These are phyloP conservation scores for Diplogelasinospora grovesii DNA, from an alignment of 495 filamentous ascomycete species.

Conservation along the genomic window DNA sequence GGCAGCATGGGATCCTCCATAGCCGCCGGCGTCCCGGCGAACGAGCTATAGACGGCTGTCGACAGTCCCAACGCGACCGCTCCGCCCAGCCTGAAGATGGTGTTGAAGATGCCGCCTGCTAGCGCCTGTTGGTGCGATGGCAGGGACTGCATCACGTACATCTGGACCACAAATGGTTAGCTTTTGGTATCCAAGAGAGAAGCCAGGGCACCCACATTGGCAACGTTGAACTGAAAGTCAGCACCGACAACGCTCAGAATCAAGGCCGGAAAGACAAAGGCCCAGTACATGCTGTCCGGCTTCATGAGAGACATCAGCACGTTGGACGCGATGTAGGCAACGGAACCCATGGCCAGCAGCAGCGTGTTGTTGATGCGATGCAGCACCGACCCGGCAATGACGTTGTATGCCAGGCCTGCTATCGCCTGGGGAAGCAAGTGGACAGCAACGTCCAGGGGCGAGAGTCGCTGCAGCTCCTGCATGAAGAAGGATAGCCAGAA, in stretches of 20 bases:
- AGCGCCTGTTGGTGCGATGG: constrained; percentile 50
- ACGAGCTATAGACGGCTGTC: constrained; percentile 42
- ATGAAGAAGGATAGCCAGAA: constrained; percentile 54
- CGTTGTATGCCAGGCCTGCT: constrained; percentile 42
- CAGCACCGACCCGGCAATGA: constrained; percentile 44
- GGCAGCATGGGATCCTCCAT: constrained; percentile 31
- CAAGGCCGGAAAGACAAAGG: constrained; percentile 50
- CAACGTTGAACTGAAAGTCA: constrained; percentile 56
- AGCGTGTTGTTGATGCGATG: constrained; percentile 42
- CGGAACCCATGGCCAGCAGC: constrained; percentile 42
- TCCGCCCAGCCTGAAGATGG: constrained; percentile 44
- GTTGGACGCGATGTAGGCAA: constrained; percentile 35
- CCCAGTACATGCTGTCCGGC: constrained; percentile 46
- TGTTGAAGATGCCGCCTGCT: constrained; percentile 54
- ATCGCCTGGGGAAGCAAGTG: constrained; percentile 51
- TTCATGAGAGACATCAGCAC: constrained; percentile 37
- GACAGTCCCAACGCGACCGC: constrained; percentile 48
- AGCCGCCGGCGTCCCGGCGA: constrained; percentile 22
- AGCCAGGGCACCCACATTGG: constrained; percentile 42
- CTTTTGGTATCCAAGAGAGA: background rate
- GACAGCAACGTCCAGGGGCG: constrained; percentile 46
- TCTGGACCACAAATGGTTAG: constrained; percentile 23
- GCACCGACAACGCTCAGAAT: constrained; percentile 49
- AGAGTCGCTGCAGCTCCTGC: constrained; percentile 45
- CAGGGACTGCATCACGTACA: constrained; percentile 49